Evolutionary conservation across 768 basidiomycete species (phyloP), one percentile per base, ranked within the genome.

Genomic region (Panellus pusillus): DNA sequence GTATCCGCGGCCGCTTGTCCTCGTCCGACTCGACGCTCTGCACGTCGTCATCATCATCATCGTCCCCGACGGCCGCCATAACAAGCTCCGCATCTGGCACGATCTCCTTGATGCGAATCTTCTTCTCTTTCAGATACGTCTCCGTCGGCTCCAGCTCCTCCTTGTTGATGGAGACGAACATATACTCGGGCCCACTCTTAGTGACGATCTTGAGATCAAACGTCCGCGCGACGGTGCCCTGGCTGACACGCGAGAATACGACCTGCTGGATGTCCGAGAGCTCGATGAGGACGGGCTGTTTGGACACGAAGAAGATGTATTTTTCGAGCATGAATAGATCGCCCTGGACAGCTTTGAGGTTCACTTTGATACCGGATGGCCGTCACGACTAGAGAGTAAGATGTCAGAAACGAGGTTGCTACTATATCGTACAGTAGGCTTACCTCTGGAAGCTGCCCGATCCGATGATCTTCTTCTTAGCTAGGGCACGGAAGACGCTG

Each of bases 281-380:
- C 62, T 96, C 92, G 63, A 98, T 81, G 64, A 97, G 86, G 31
- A 85, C 84, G 1, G 97, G 96, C 61, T 91, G 87, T 71, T 98
- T 98, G 51, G 96, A 94, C 57, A 98, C 93, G 74, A 98, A 98
- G 73, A 99, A 93, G 44, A 99, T 80, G 69, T 89, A 92, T 81
- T 98, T 98, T 65, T 98, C 97, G 59, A 99, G 86, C 78, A 98
- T 83, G 81, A 97, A 98, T 29, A 99, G 83, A 68, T 98, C 94
- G 55, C 97, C 97, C 70, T 96, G 93, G 4, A 90, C 81, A 40
- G 97, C 97, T 72, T 98, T 98, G 62, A 98, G 79, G 69, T 98
- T 97, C 63, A 93, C 93, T 74, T 98, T 98, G 74, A 99, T 87
- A n/a, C 93, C 92, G 14, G 88, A 60, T 93, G 88, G 4, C 93